phyloP scores from a whole-genome alignment of 306 rosid genomes.

The Ochetophila trinervis region DNA sequence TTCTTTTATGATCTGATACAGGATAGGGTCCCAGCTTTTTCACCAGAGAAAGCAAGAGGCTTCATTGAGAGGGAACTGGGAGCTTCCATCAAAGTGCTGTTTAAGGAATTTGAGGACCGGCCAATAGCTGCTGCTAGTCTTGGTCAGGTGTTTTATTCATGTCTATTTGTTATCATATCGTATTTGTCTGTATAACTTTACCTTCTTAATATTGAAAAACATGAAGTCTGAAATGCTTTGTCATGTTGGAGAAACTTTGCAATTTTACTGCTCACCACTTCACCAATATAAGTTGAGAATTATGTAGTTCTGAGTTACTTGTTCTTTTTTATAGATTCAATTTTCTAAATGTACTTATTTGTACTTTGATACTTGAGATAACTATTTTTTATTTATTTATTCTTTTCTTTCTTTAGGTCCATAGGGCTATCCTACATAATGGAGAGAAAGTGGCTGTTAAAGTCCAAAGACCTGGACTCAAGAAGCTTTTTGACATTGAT shows the following conservation, averaged over 20 bases:
- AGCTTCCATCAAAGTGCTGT: conserved; percentile 54
- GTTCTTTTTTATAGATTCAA: conserved; percentile 1
- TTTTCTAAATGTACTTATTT: not conserved
- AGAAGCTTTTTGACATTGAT: conserved; percentile 95
- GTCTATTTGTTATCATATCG: not conserved
- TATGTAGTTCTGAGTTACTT: not conserved
- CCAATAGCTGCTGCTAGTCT: conserved; percentile 98
- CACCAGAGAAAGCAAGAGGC: conserved; percentile 66
- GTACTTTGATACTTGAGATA: not conserved
- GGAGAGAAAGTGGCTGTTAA: conserved; percentile 88
- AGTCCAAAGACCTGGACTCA: conserved; percentile 95
- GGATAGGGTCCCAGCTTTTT: conserved; percentile 94
- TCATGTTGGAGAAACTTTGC: too few relatives aligned
- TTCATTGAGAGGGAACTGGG: conserved; percentile 82
- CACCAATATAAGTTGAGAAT: not conserved
- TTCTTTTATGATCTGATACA: conserved; percentile 29
- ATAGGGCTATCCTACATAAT: conserved; percentile 84
- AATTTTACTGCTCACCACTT: too few relatives aligned
- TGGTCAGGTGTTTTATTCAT: conserved; percentile 68
- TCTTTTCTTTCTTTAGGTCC: conserved; percentile 51
- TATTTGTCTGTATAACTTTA: not conserved
- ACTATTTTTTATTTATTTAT: conserved; percentile 13
- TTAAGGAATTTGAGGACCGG: conserved; percentile 77
- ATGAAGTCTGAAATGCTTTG: not conserved
- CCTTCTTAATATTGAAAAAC: not conserved